A percentile compares a stretch with the other conserved stretches of the same genome.
phyloP scores from a whole-genome alignment of 225 moss, liverwort and hornwort genomes.

The Lunularia cruciata region DNA sequence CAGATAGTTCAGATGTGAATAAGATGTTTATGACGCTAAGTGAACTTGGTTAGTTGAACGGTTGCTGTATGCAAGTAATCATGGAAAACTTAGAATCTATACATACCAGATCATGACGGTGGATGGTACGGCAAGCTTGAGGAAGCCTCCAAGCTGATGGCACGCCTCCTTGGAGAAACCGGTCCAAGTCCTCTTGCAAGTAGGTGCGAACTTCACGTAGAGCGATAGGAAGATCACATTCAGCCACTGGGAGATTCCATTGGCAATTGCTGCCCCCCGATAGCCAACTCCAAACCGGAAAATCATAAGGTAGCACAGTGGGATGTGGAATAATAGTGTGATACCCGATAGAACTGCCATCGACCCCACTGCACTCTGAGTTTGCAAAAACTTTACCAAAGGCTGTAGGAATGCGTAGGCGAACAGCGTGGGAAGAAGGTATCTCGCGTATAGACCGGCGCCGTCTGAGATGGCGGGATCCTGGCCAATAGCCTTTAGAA shows the following conservation, averaged over 20 bases:
- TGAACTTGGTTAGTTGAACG: too few relatives aligned
- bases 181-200: slow-evolving; percentile 49
- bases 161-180: slow-evolving; percentile 53
- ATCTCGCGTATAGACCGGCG: slow-evolving; percentile 48
- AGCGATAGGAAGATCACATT: slow-evolving; percentile 45
- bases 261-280: slow-evolving; percentile 59
- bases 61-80: not conserved
- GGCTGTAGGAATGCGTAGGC: slow-evolving; percentile 61
- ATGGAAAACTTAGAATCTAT: not conserved
- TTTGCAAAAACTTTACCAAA: slow-evolving; percentile 59
- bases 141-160: slow-evolving; percentile 43
- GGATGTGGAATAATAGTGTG: slow-evolving; percentile 50
- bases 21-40: too few relatives aligned
- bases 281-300: slow-evolving; percentile 50
- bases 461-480: slow-evolving; percentile 46
- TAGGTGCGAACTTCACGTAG: slow-evolving; percentile 40
- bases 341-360: slow-evolving; percentile 54
- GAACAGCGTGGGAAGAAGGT: slow-evolving; percentile 51
- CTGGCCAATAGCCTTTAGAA: slow-evolving; percentile 50
- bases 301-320: slow-evolving; percentile 52
- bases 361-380: slow-evolving; percentile 55
- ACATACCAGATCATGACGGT: slow-evolving; percentile 62
- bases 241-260: slow-evolving; percentile 52
- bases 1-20: too few relatives aligned
- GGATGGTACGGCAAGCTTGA: slow-evolving; percentile 67